These are phyloP conservation scores for Heterobasidion occidentale DNA, from an alignment of 1,284 basidiomycete species.

Conservation along the genomic window DNA sequence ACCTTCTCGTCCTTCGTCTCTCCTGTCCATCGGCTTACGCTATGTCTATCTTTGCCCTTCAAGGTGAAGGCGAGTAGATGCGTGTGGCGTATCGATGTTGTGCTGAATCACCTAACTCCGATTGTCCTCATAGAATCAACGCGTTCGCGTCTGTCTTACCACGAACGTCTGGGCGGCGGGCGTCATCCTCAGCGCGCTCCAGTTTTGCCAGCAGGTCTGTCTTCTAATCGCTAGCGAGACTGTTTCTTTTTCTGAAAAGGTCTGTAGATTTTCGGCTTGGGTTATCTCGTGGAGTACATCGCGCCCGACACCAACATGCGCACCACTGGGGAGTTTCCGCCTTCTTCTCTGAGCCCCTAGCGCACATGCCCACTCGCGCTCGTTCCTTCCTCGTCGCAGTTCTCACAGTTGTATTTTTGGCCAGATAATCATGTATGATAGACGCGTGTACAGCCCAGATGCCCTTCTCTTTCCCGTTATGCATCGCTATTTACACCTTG, in stretches of 20 bases:
- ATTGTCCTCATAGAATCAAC: conserved; percentile 24
- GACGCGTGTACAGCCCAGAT: not conserved
- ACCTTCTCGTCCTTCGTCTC: not conserved
- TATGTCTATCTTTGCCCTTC: not conserved
- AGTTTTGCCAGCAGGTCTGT: conserved; percentile 3
- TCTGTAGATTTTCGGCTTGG: not conserved
- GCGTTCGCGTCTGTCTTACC: conserved; percentile 29
- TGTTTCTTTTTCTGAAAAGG: not conserved
- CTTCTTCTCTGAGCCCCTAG: not conserved
- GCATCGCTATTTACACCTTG: not conserved
- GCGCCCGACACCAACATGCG: not conserved
- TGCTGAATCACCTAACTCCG: not conserved
- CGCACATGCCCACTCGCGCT: not conserved
- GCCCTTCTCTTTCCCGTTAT: not conserved
- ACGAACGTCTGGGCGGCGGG: conserved; percentile 26
- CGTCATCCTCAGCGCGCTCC: conserved; percentile 15
- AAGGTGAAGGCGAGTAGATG: not conserved
- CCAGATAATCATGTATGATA: not conserved
- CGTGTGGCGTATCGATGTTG: conserved; percentile 1
- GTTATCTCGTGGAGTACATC: not conserved
- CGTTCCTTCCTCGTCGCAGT: not conserved
- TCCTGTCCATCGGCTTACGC: not conserved
- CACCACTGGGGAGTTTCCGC: not conserved
- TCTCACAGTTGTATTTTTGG: not conserved
- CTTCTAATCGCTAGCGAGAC: not conserved